Conservation (phyloP, 2,329 filamentous ascomycete species). For the Thielaviopsis ethacetica region DNA sequence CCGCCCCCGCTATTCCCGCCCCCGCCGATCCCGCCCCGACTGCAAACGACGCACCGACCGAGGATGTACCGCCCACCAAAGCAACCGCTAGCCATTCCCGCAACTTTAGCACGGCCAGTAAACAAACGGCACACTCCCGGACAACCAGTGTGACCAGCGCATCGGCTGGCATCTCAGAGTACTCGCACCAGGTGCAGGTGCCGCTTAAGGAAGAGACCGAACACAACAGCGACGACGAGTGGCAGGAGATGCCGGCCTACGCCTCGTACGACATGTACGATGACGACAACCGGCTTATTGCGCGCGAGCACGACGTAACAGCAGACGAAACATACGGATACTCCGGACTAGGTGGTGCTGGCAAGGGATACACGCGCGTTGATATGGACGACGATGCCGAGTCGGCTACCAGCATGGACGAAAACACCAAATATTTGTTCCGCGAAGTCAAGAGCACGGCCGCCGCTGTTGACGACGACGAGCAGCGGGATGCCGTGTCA, state of each 20-base stretch:
- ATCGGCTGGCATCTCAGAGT: slow-evolving; percentile 48
- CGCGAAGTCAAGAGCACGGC: slow-evolving; percentile 48
- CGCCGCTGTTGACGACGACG: slow-evolving; percentile 55
- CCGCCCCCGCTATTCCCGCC: not conserved
- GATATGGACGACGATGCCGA: slow-evolving; percentile 87
- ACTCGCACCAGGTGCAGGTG: slow-evolving; percentile 72
- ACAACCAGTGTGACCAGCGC: slow-evolving; percentile 25
- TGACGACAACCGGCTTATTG: slow-evolving; percentile 76
- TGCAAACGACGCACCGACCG: not conserved
- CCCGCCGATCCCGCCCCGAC: not conserved
- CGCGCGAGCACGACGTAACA: slow-evolving; percentile 59
- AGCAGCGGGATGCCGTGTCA: slow-evolving; percentile 67
- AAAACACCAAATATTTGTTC: slow-evolving; percentile 93
- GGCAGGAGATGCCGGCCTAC: slow-evolving; percentile 90
- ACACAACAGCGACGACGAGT: slow-evolving; percentile 49
- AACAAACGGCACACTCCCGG: slow-evolving; percentile 19
- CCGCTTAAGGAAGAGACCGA: slow-evolving; percentile 31
- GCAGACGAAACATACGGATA: slow-evolving; percentile 54
- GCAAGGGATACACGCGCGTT: slow-evolving; percentile 91
- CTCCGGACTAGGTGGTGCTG: slow-evolving; percentile 66
- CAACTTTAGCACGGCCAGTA: slow-evolving; percentile 9
- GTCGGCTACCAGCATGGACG: slow-evolving; percentile 90
- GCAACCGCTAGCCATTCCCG: slow-evolving; percentile 5
- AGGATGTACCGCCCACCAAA: not conserved
- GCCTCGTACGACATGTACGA: slow-evolving; percentile 92